These are phyloP conservation scores for Bolboschoenoplectus hybrid DNA, from an alignment of 202 grass and related monocot genomes.

Conservation along the genomic window DNA sequence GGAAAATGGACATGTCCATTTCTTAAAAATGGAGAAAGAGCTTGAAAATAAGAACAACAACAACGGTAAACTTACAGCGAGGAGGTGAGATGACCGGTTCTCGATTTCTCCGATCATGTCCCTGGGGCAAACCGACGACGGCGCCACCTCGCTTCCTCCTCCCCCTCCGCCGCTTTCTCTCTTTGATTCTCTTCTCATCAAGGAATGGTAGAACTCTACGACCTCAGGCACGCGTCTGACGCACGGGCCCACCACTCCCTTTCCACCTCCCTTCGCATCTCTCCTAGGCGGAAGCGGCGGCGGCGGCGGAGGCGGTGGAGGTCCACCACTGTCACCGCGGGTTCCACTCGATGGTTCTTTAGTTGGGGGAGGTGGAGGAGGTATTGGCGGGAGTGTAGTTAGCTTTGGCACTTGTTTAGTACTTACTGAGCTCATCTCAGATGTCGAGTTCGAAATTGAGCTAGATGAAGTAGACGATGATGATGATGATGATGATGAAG, in stretches of 20 bases:
- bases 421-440: conserved; percentile 47
- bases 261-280: conserved; percentile 34
- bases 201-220: conserved; percentile 97
- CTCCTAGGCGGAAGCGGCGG: conserved; percentile 61
- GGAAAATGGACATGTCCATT: background rate
- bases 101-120: conserved; percentile 99
- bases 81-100: conserved; percentile 93
- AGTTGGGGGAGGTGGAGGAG: conserved; percentile 49
- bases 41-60: background rate
- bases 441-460: conserved; percentile 49
- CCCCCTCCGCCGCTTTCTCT: conserved; percentile 43
- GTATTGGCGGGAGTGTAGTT: conserved; percentile 72
- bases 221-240: conserved; percentile 86
- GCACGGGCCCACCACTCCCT: conserved; percentile 38
- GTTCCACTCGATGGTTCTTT: conserved; percentile 23
- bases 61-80: conserved; percentile 64
- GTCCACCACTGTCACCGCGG: conserved; percentile 8
- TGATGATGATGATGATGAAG: conserved; percentile 57
- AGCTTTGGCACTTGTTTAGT: conserved; percentile 46
- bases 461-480: conserved; percentile 53
- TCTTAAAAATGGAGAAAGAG: background rate
- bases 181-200: conserved; percentile 85
- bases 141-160: conserved; percentile 5
- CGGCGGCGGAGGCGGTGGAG: conserved; percentile 67
- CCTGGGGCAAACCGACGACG: conserved; percentile 48